These are phyloP conservation scores for Pyropia haitanensis DNA, from an alignment of 23 red algal species.

Conservation along the genomic window DNA sequence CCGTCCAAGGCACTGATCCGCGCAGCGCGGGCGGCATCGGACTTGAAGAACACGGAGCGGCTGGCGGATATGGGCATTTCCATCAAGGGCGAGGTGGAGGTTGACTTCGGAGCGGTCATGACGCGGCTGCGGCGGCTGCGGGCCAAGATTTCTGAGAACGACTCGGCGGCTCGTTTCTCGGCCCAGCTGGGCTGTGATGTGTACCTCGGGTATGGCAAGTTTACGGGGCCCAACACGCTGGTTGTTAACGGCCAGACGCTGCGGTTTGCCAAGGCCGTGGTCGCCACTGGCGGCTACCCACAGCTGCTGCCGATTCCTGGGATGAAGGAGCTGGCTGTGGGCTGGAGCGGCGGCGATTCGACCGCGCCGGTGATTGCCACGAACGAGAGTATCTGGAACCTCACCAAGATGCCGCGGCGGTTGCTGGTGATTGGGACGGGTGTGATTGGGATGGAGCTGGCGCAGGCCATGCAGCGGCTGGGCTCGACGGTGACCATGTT, in stretches of 20 bases:
- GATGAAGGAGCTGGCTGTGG: background rate
- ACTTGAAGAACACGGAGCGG: background rate
- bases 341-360: background rate
- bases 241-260: conserved; percentile 2
- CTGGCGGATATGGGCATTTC: conserved; percentile 4
- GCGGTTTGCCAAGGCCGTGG: background rate
- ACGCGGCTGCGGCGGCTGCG: conserved; percentile 8
- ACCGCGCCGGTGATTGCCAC: background rate
- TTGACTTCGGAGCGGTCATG: conserved; percentile 29
- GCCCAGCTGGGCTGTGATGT: conserved; percentile 12
- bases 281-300: conserved; percentile 10
- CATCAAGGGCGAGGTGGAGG: conserved; percentile 4
- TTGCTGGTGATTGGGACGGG: conserved; percentile 13
- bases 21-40: conserved; percentile 4
- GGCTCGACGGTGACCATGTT: conserved; percentile 15
- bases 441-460: conserved; percentile 22
- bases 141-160: conserved; percentile 3
- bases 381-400: conserved; percentile 9
- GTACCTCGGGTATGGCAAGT: background rate
- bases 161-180: conserved; percentile 7
- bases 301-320: background rate
- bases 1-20: conserved; percentile 42
- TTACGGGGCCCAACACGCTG: conserved; percentile 1
- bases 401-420: conserved; percentile 3
- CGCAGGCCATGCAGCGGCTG: conserved; percentile 11